Conservation (phyloP, 225 moss, liverwort and hornwort species). For the Climacium dendroides region DNA sequence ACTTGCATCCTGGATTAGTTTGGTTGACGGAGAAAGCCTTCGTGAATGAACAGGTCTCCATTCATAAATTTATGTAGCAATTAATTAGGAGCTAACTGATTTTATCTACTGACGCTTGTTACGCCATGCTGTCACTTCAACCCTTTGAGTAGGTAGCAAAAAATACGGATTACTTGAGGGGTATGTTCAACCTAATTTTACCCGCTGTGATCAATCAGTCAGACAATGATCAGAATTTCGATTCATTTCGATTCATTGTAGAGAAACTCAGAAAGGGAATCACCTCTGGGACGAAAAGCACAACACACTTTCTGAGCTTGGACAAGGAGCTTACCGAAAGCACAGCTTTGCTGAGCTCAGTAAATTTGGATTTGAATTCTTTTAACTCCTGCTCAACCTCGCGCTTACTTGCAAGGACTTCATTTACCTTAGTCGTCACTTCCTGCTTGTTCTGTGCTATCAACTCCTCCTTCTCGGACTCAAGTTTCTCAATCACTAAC, state of each 20-base stretch:
- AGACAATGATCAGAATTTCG: background rate
- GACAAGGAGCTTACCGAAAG: conserved; percentile 28
- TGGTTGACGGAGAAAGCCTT: background rate
- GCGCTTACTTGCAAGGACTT: conserved; percentile 46
- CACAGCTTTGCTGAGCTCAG: conserved; percentile 41
- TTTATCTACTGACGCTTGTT: background rate
- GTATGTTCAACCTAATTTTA: background rate
- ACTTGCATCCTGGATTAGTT: background rate
- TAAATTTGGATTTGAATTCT: conserved; percentile 59
- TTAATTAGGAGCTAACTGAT: background rate
- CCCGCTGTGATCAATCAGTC: background rate
- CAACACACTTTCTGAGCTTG: background rate
- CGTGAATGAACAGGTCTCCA: background rate
- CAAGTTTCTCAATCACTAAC: conserved; percentile 70
- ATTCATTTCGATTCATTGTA: background rate
- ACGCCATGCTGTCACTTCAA: background rate
- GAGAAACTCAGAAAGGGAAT: background rate
- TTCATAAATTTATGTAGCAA: background rate
- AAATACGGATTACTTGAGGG: background rate
- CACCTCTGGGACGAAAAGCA: background rate
- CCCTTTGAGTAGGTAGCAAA: background rate
- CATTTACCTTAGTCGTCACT: conserved; percentile 31
- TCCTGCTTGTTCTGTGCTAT: conserved; percentile 46
- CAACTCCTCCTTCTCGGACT: conserved; percentile 61
- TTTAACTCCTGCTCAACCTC: conserved; percentile 61